Conservation (phyloP, 2,329 filamentous ascomycete genomes). For the Penicillium sp. region DNA sequence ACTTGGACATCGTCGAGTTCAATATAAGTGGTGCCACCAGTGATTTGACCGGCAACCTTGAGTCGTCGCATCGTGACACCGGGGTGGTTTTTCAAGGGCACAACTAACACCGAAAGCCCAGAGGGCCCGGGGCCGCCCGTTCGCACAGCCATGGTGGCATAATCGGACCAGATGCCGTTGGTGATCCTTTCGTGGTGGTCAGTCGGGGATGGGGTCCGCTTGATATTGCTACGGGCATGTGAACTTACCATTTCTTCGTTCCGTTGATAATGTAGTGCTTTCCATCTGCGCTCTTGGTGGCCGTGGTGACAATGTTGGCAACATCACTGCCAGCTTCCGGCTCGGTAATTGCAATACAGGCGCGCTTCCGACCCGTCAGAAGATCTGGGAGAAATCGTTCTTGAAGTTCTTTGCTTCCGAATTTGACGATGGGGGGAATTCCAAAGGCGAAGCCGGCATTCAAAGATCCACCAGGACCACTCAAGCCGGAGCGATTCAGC, state of each 20-base stretch:
- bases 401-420: slow-evolving; percentile 56
- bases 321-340: slow-evolving; percentile 69
- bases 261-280: slow-evolving; percentile 66
- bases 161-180: slow-evolving; percentile 65
- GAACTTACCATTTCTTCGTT: slow-evolving; percentile 64
- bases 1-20: slow-evolving; percentile 70
- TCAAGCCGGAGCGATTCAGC: slow-evolving; percentile 60
- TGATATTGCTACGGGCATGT: background rate
- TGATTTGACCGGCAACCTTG: slow-evolving; percentile 59
- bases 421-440: slow-evolving; percentile 65
- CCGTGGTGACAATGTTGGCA: slow-evolving; percentile 64
- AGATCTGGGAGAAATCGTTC: slow-evolving; percentile 63
- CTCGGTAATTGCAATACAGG: slow-evolving; percentile 74
- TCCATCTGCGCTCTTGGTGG: slow-evolving; percentile 56
- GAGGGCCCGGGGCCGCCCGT: slow-evolving; percentile 59
- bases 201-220: background rate
- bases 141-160: slow-evolving; percentile 64
- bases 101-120: slow-evolving; percentile 62
- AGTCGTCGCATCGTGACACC: slow-evolving; percentile 64
- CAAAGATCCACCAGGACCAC: slow-evolving; percentile 58
- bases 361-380: slow-evolving; percentile 58
- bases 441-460: slow-evolving; percentile 69
- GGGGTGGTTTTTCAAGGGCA: slow-evolving; percentile 61
- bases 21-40: slow-evolving; percentile 67
- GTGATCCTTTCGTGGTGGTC: slow-evolving; percentile 49